Evolutionary conservation across 106 monocot species (phyloP), one percentile per base, ranked within the genome.

Genomic region (Platanthera guangdongensis): DNA sequence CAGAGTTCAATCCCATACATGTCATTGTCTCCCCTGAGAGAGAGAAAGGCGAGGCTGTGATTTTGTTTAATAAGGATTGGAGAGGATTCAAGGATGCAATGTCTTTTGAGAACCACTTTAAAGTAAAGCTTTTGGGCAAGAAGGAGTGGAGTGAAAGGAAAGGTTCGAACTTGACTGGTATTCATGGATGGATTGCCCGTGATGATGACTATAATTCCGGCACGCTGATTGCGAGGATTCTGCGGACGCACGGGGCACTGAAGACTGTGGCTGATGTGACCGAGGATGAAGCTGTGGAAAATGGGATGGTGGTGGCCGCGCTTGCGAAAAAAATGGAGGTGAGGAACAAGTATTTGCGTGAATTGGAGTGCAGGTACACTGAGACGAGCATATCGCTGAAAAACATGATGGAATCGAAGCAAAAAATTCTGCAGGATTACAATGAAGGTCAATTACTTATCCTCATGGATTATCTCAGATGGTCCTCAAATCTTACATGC

Each of bases 71-170:
- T 54, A 86, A 79, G 63, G 83, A 89, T 15, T 99, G 93, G 93
- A 71, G 51, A 78, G 94, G 91, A 21, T 94, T 99, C 57, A 91
- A 85, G 54, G 86, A 89, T 85, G 94, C 97, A 4, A 85, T 94
- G 85, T 83, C 82, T 15, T 99, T 99, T 77, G 92, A 91, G 74
- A 88, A 90, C 6, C 74, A 88, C 67, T 94, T 99, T 79, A 83
- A 82, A 51, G 79, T 72, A 10, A 72, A 78, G 22, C 79, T 67
- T 10, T 62, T 47, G 54, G 86, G 97, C 14, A 95, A 89, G 50
- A 86, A 57, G 72, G 89, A 91, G 50, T 95, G 87, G 87, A 10
- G 32, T 7, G 89, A 95, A 50, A 92, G 84, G 87, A 14, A 57
- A 9, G 78, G 71, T 16, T 22, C 9, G 8, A 75, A 25, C 25